phyloP scores from a whole-genome alignment of 805 yeast genomes.

The Tetrapisispora arboricola region DNA sequence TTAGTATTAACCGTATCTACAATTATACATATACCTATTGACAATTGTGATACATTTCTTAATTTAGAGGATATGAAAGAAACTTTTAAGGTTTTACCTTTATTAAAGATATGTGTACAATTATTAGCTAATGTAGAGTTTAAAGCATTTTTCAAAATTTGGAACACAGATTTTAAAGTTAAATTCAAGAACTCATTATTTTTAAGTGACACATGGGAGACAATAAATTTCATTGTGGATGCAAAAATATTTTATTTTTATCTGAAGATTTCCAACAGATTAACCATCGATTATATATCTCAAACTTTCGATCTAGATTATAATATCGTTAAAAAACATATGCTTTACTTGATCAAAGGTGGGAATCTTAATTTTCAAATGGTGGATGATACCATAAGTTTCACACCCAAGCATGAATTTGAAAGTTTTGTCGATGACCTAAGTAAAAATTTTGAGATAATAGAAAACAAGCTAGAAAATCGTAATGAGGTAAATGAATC shows the following conservation, averaged over 20 bases:
- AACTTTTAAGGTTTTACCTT: conserved; percentile 9
- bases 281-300: conserved; percentile 20
- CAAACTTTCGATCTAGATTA: conserved; percentile 14
- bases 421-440: neutral
- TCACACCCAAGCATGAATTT: conserved; percentile 5
- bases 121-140: conserved; percentile 18
- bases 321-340: conserved; percentile 11
- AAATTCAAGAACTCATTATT: conserved; percentile 12
- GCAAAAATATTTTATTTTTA: conserved; percentile 24
- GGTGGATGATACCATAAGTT: conserved; percentile 10
- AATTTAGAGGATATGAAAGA: conserved; percentile 12
- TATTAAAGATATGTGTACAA: conserved; percentile 10
- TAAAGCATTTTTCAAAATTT: conserved; percentile 15
- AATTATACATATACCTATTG: conserved; percentile 21
- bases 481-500: neutral
- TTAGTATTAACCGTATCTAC: conserved; percentile 17
- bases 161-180: conserved; percentile 14
- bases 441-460: neutral
- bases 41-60: conserved; percentile 19
- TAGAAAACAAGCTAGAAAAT: neutral
- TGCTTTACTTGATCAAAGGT: conserved; percentile 10
- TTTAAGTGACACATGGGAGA: conserved; percentile 13
- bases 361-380: conserved; percentile 17
- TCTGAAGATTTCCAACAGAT: conserved; percentile 16
- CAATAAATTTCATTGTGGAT: conserved; percentile 15